Base-by-base conservation (phyloP, 164 flowering plant genomes). In the Saururus chinensis region DNA sequence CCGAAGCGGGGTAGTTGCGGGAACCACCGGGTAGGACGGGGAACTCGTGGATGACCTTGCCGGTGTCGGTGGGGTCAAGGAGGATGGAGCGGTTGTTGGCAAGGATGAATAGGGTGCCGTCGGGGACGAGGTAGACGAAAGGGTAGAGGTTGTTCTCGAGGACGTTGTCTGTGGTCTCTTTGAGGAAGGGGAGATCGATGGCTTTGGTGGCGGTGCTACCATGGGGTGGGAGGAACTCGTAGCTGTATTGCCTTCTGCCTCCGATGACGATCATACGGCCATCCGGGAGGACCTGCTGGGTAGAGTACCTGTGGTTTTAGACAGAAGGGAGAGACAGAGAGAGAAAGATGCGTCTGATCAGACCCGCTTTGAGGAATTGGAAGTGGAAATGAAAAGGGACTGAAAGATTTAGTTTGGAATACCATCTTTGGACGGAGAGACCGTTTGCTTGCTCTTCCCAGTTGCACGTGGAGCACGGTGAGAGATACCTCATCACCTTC, bases 91-190 rank as follows among this genome's bases (percentile, higher is more conserved):
- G 80, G 71, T 71, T 70, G 80, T 93, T 93, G 57, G 97, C 95
- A n/a, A 93, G 75, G 64, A 93, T 67, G 77, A 84, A 93, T 75
- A 90, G 71, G 71, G 83, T 85, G 48, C 95, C 92, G 53, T 93
- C 96, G 1, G 95, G 76, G 19, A 81, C 75, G 23, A 93, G 82
- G 71, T 81, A 66, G 26, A 87, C 81, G 57, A 88, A 88, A 0
- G 99, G 99, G 78, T 90, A 93, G 23, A 93, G 80, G 56, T 88
- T 90, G 87, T 93, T 87, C 66, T 93, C 37, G 37, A 30, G 95
- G 9, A 49, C 69, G 0, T 53, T 21, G 21, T 86, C 95, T 0
- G 74, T 70, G 12, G 91, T 88, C 4, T 87, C 71, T 0, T 30
- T 56, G 41, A 93, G 83, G 62, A 86, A 70, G 0, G 0, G 75